phyloP scores from a whole-genome alignment of 2,329 filamentous ascomycete genomes.

The Westerdykella aurantiaca region DNA sequence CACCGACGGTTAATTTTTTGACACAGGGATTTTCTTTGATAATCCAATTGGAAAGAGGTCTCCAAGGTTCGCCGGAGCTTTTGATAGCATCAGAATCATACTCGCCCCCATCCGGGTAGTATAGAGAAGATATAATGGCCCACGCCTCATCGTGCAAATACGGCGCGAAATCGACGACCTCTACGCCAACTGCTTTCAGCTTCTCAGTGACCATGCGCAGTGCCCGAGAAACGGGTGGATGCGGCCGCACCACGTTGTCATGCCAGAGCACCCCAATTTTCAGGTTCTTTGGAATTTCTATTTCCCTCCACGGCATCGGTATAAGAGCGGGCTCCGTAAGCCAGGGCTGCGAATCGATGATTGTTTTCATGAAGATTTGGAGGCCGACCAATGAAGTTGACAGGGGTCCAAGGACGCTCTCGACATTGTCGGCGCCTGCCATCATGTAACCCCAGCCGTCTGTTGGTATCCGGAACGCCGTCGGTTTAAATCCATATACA shows the following conservation, averaged over 20 bases:
- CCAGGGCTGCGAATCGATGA: constrained; percentile 54
- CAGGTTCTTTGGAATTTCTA: constrained; percentile 31
- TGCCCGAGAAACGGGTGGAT: constrained; percentile 58
- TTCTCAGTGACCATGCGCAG: constrained; percentile 43
- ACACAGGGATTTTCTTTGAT: constrained; percentile 50
- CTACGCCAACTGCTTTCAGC: constrained; percentile 45
- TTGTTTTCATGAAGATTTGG: constrained; percentile 48
- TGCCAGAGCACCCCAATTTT: constrained; percentile 59
- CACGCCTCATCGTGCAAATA: constrained; percentile 48
- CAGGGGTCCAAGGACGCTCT: constrained; percentile 50
- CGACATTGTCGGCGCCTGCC: constrained; percentile 43
- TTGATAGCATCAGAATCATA: constrained; percentile 49
- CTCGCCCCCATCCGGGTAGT: constrained; percentile 55
- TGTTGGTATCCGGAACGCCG: constrained; percentile 41
- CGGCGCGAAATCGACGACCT: constrained; percentile 49
- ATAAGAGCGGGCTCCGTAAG: constrained; percentile 52
- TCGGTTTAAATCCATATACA: constrained; percentile 39
- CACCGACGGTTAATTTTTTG: constrained; percentile 36
- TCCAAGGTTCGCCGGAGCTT: constrained; percentile 52
- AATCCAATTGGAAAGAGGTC: constrained; percentile 56
- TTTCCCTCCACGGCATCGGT: constrained; percentile 52
- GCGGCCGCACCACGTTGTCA: constrained; percentile 59
- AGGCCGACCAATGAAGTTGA: constrained; percentile 50
- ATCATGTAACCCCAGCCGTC: constrained; percentile 41
- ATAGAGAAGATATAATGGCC: constrained; percentile 39